phyloP scores from a whole-genome alignment of 106 monocot species.

The Iris macrosiphon region DNA sequence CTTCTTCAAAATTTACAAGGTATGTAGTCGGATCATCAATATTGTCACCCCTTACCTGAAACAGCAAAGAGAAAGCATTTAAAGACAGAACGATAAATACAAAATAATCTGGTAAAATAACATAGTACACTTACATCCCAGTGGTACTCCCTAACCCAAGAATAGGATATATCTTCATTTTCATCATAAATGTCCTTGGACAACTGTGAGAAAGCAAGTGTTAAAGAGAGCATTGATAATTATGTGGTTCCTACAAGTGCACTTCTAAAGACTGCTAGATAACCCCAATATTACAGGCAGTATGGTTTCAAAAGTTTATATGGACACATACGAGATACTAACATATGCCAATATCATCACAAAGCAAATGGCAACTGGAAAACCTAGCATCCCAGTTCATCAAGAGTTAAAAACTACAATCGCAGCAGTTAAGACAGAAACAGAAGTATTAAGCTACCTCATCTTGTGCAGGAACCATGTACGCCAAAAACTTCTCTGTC shows the following conservation, averaged over 20 bases:
- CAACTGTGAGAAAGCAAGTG: constrained; percentile 60
- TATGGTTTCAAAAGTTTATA: no score
- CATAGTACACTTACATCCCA: constrained; percentile 69
- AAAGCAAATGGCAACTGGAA: no score
- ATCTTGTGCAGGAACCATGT: constrained; percentile 84
- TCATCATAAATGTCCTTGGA: constrained; percentile 77
- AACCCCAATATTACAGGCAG: no score
- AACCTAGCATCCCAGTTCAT: no score
- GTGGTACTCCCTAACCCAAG: constrained; percentile 90
- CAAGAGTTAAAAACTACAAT: background rate
- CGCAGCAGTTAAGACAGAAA: background rate
- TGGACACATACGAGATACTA: no score
- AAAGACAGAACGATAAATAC: background rate
- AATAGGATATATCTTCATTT: constrained; percentile 71
- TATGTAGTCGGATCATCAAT: constrained; percentile 77
- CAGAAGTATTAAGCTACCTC: constrained; percentile 40
- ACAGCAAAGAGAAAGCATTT: background rate
- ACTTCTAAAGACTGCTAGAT: no score
- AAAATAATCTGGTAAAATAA: background rate
- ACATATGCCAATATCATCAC: no score
- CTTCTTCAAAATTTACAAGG: constrained; percentile 78
- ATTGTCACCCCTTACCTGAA: constrained; percentile 79
- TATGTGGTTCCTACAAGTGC: no score
- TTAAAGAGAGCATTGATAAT: no score
- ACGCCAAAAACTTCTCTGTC: constrained; percentile 83